Evolutionary conservation across 768 basidiomycete genomes (phyloP), one percentile per base, ranked within the genome.

Genomic region (Rhodotorula kratochvilovae): DNA sequence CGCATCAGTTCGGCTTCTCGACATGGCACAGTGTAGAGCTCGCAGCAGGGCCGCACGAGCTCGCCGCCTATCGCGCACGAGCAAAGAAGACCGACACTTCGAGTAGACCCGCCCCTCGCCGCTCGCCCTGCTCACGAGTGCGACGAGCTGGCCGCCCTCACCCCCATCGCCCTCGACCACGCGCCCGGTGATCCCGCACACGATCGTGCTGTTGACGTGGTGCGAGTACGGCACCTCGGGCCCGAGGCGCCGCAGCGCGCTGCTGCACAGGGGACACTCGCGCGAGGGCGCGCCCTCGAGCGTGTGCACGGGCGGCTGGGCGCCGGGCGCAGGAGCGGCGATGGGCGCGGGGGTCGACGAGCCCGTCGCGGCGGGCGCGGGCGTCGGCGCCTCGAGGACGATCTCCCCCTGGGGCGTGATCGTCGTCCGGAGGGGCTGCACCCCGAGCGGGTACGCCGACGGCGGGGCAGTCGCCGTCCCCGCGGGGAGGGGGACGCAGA

Each of bases 151-250:
- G 5, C 73, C 73, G 2, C 70, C 70, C 53, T 75, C 73, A 29
- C 70, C 73, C 3, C 70, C 73, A 79, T 92, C 88, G 74, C 88
- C 93, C 77, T 96, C 90, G 89, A 98, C 95, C 66, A 98, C 93
- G 79, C 88, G 88, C 35, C 95, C 93, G 72, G 86, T 92, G 77
- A 97, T 85, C 63, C 87, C 82, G 79, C 96, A 98, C 25, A 98
- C 94, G 65, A 99, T 91, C 0, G 91, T 95, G 31, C 92, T 95
- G 78, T 95, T 97, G 51, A 89, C 87, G 79, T 98, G 93, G 81
- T 98, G 94, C 75, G 90, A 91, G 78, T 86, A 88, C 2, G 96
- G 94, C 0, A 97, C 92, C 73, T 92, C 90, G 67, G 85, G 83
- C 19, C 90, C 91, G 15, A 99, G 85, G 69, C 85, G 83, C 31